phyloP scores from a whole-genome alignment of 345 rosid genomes.

The Pelargonium nanum region DNA sequence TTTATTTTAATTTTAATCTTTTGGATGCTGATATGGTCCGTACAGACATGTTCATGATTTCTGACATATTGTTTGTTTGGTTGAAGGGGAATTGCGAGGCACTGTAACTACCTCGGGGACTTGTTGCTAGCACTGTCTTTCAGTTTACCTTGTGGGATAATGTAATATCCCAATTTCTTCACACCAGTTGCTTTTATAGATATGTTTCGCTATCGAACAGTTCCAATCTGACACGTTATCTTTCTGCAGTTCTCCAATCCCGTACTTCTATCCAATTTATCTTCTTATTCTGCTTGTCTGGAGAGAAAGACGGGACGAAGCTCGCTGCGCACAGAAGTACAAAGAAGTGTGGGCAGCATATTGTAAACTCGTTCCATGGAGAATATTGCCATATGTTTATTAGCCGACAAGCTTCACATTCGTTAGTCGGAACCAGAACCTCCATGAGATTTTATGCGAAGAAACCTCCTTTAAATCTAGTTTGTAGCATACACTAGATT shows the following conservation, averaged over 20 bases:
- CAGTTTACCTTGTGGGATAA: conserved; percentile 82
- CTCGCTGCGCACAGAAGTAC: conserved; percentile 82
- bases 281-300: conserved; percentile 77
- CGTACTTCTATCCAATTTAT: conserved; percentile 78
- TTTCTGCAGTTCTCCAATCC: conserved; percentile 56
- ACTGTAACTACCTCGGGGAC: conserved; percentile 92
- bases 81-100: conserved; percentile 91
- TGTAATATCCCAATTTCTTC: conserved; percentile 28
- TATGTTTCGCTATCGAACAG: neutral
- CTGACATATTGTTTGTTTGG: conserved; percentile 2
- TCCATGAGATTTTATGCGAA: no score
- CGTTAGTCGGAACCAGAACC: no score
- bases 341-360: conserved; percentile 79
- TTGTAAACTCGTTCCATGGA: conserved; percentile 68
- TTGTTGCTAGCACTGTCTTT: conserved; percentile 82
- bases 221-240: neutral
- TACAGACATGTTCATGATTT: neutral
- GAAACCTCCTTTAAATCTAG: no score
- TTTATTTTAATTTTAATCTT: no score
- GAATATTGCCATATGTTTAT: conserved; percentile 78
- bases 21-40: no score
- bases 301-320: conserved; percentile 87
- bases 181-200: neutral
- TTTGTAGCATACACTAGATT: no score
- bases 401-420: conserved; percentile 9